These are phyloP conservation scores for Crocinoboletus sp. DNA, from an alignment of 1,284 basidiomycete genomes.

Conservation along the genomic window DNA sequence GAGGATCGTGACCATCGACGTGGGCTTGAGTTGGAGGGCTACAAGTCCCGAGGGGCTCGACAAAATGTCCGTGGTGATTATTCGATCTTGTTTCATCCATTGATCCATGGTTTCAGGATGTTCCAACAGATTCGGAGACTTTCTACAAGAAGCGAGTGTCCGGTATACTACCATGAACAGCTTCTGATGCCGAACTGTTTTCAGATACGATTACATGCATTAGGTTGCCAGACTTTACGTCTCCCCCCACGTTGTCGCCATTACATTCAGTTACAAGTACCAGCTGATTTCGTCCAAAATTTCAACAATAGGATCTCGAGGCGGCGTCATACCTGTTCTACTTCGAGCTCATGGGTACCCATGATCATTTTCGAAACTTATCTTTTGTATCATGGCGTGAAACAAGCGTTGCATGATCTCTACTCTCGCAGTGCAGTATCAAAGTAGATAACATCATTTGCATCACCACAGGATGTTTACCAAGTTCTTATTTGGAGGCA, in stretches of 20 bases:
- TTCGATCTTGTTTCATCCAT: background rate
- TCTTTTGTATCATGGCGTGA: background rate
- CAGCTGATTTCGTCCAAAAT: background rate
- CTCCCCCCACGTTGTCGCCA: background rate
- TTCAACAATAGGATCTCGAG: too few relatives aligned
- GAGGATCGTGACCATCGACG: slow-evolving; percentile 70
- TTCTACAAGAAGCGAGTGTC: slow-evolving; percentile 82
- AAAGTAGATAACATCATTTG: background rate
- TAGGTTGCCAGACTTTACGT: slow-evolving; percentile 34
- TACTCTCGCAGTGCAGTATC: background rate
- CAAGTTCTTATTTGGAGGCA: background rate
- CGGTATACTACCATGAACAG: too few relatives aligned
- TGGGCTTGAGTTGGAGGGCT: slow-evolving; percentile 54
- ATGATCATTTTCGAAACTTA: background rate
- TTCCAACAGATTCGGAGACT: slow-evolving; percentile 76
- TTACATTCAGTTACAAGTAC: slow-evolving; percentile 3
- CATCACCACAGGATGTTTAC: background rate
- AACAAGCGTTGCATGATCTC: background rate
- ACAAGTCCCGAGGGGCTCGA: slow-evolving; percentile 68
- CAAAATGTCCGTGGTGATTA: slow-evolving; percentile 43
- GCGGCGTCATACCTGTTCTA: background rate
- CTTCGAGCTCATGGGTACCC: too few relatives aligned
- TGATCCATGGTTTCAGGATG: slow-evolving; percentile 32
- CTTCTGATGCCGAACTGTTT: too few relatives aligned
- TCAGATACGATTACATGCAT: slow-evolving; percentile 64